Conservation (phyloP, 441 rosid species). For the Brassica balearica region DNA sequence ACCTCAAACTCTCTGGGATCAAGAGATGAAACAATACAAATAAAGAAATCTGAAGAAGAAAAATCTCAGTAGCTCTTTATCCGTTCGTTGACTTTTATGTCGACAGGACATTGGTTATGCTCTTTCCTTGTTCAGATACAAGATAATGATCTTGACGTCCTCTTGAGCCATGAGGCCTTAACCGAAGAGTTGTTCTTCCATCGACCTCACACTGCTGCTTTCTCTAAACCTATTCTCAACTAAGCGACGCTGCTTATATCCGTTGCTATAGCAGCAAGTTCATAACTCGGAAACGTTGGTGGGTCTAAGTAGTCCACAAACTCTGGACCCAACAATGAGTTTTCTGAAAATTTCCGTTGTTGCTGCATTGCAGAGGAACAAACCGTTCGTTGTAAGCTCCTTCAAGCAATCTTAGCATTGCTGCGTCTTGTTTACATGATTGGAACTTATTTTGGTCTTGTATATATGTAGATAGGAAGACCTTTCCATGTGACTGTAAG, state of each 20-base stretch:
- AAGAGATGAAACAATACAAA: background rate
- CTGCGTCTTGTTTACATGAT: constrained; percentile 54
- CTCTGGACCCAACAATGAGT: constrained; percentile 80
- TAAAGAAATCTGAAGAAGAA: background rate
- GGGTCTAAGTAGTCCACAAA: constrained; percentile 76
- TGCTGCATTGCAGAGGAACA: constrained; percentile 67
- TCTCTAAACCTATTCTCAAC: constrained; percentile 79
- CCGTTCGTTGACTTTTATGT: constrained; percentile 33
- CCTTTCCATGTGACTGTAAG: constrained; percentile 50
- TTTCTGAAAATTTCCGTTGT: constrained; percentile 32
- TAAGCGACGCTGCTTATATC: constrained; percentile 84
- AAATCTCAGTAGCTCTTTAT: constrained; percentile 24
- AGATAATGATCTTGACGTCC: constrained; percentile 49
- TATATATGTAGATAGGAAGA: constrained; percentile 44
- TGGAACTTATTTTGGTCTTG: constrained; percentile 49
- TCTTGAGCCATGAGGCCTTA: constrained; percentile 49
- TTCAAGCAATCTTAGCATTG: constrained; percentile 63
- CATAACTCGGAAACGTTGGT: constrained; percentile 66
- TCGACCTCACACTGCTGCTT: constrained; percentile 51
- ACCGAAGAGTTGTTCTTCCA: constrained; percentile 54
- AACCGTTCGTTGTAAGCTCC: constrained; percentile 55
- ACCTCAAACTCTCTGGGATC: constrained; percentile 32
- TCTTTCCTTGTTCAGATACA: constrained; percentile 54
- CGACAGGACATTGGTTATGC: constrained; percentile 45
- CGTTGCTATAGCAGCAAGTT: constrained; percentile 83